Percentiles rank a stretch among this genome's conserved stretches.
These are phyloP conservation scores for Phaffia australis DNA, from an alignment of 768 basidiomycete species.

Conservation along the genomic window DNA sequence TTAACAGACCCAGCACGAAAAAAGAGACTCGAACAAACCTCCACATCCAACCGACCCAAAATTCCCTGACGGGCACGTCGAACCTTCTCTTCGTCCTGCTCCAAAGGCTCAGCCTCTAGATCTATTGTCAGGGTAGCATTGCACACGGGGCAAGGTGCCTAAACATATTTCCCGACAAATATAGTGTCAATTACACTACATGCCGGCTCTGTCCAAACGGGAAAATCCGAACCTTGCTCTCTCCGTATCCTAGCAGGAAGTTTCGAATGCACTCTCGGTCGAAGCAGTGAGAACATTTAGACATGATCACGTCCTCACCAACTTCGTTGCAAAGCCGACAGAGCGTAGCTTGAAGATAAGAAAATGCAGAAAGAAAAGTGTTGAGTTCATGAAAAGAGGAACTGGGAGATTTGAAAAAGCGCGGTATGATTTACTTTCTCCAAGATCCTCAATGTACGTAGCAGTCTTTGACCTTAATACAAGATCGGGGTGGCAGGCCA, in stretches of 20 bases:
- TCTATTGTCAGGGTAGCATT: slow-evolving; percentile 87
- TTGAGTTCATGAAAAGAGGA: not conserved
- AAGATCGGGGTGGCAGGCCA: slow-evolving; percentile 59
- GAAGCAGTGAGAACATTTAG: slow-evolving; percentile 86
- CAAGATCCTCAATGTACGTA: slow-evolving; percentile 22
- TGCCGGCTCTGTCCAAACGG: not conserved
- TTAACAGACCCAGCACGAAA: not conserved
- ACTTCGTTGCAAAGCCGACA: slow-evolving; percentile 95
- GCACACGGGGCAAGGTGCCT: slow-evolving; percentile 93
- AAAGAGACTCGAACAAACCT: slow-evolving; percentile 35
- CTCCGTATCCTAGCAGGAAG: slow-evolving; percentile 48
- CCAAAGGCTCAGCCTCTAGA: slow-evolving; percentile 83
- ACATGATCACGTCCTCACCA: slow-evolving; percentile 91
- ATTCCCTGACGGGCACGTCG: slow-evolving; percentile 68
- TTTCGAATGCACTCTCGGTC: slow-evolving; percentile 92
- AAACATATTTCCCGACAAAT: not conserved
- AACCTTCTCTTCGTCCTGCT: slow-evolving; percentile 52
- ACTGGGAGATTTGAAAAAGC: not conserved
- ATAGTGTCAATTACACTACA: not conserved
- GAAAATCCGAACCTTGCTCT: not conserved
- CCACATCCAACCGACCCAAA: slow-evolving; percentile 74
- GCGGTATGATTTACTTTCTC: slow-evolving; percentile 6
- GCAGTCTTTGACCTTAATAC: slow-evolving; percentile 23
- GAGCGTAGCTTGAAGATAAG: slow-evolving; percentile 34
- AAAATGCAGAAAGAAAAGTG: not conserved